A percentile compares a stretch with the other conserved stretches of the same genome.
Conservation (phyloP, 2,329 filamentous ascomycete species). For the Phaeosphaeria sp. region DNA sequence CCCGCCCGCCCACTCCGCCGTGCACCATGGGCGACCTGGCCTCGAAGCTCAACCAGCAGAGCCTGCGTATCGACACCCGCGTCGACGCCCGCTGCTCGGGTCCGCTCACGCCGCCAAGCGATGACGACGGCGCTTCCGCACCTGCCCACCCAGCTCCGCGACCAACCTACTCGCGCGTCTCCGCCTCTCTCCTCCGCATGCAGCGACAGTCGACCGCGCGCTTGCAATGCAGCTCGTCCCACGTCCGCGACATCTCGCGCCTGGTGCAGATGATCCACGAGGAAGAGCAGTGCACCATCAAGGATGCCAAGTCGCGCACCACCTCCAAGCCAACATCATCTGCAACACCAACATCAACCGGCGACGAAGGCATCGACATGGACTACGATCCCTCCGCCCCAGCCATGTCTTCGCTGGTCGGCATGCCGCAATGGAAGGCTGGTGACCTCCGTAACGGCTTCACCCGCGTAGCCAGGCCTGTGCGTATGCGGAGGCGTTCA, state of each 20-base stretch:
- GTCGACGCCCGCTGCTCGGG: slow-evolving; percentile 14
- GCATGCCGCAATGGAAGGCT: slow-evolving; percentile 33
- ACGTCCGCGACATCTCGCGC: slow-evolving; percentile 50
- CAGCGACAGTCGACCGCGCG: slow-evolving; percentile 51
- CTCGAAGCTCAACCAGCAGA: slow-evolving; percentile 41
- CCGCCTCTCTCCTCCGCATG: slow-evolving; percentile 46
- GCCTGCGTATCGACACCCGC: slow-evolving; percentile 35
- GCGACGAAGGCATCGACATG: slow-evolving; percentile 45
- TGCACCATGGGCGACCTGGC: slow-evolving; percentile 46
- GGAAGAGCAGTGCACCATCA: slow-evolving; percentile 51
- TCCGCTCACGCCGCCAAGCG: slow-evolving; percentile 34
- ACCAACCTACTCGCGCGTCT: slow-evolving; percentile 40
- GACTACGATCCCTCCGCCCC: slow-evolving; percentile 29
- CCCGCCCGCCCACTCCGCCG: slow-evolving; percentile 35
- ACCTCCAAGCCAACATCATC: slow-evolving; percentile 9
- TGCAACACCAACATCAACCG: slow-evolving; percentile 13
- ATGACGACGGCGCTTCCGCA: slow-evolving; percentile 13
- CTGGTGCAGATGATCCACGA: slow-evolving; percentile 53
- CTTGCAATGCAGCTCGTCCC: slow-evolving; percentile 49
- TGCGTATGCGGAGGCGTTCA: slow-evolving; percentile 42
- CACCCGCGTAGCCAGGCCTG: slow-evolving; percentile 35
- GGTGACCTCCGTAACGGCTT: slow-evolving; percentile 32
- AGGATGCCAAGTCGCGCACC: slow-evolving; percentile 19
- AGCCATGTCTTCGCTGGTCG: slow-evolving; percentile 18
- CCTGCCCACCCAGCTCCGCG: slow-evolving; percentile 13